These are phyloP conservation scores for Penicillium sp. DNA, from an alignment of 2,329 filamentous ascomycete genomes.

Conservation along the genomic window DNA sequence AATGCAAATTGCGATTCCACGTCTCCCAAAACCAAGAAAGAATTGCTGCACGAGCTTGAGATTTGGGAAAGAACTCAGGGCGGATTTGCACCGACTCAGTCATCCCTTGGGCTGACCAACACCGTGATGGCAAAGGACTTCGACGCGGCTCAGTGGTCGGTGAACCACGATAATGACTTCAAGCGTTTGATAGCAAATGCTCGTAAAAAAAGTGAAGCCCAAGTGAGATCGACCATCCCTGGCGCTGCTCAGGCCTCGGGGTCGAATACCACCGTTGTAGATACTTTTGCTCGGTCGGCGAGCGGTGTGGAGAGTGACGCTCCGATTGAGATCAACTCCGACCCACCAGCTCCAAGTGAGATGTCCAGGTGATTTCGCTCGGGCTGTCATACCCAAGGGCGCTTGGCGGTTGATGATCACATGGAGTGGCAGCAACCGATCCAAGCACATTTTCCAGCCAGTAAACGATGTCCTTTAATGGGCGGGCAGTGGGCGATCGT, in stretches of 20 bases:
- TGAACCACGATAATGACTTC: slow-evolving; percentile 73
- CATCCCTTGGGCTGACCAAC: slow-evolving; percentile 25
- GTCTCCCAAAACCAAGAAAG: slow-evolving; percentile 67
- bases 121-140: slow-evolving; percentile 85
- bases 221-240: slow-evolving; percentile 32
- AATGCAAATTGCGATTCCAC: slow-evolving; percentile 94
- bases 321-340: slow-evolving; percentile 3
- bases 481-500: slow-evolving; percentile 32
- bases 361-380: slow-evolving; percentile 10
- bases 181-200: slow-evolving; percentile 78
- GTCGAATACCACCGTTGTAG: slow-evolving; percentile 2
- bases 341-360: slow-evolving; percentile 2
- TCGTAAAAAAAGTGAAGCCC: slow-evolving; percentile 52
- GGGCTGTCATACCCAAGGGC: neutral
- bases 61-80: slow-evolving; percentile 85
- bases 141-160: slow-evolving; percentile 74
- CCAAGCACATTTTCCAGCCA: neutral
- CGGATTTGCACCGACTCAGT: slow-evolving; percentile 51
- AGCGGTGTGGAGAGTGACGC: slow-evolving; percentile 6
- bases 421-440: neutral
- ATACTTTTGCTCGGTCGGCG: neutral
- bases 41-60: slow-evolving; percentile 77
- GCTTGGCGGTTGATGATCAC: neutral
- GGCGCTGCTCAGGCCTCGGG: slow-evolving; percentile 12
- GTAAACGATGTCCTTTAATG: slow-evolving; percentile 14